phyloP scores from a whole-genome alignment of 75 land plant species.

The Sequoia sempervirens region DNA sequence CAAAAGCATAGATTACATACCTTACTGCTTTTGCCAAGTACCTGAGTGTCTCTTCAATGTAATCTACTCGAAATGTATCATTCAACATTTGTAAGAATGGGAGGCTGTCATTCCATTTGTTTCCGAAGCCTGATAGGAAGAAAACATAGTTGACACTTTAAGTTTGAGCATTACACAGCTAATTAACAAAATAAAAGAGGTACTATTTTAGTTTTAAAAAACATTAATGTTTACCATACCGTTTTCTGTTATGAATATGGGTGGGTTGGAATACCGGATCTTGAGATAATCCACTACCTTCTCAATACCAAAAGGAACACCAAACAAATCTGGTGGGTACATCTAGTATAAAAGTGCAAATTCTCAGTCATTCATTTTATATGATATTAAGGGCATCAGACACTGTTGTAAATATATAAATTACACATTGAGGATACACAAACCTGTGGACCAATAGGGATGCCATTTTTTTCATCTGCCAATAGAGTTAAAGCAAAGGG shows the following conservation, averaged over 20 bases:
- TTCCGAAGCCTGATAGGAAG: constrained; percentile 21
- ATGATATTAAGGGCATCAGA: too few species aligned
- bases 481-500: background rate
- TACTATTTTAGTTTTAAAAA: too few species aligned
- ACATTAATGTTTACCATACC: constrained; percentile 16
- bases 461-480: constrained; percentile 32
- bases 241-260: constrained; percentile 64
- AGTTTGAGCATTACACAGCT: background rate
- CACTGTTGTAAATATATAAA: too few species aligned
- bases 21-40: constrained; percentile 19
- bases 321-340: constrained; percentile 22
- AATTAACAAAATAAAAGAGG: too few species aligned
- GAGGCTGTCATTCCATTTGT: background rate
- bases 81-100: constrained; percentile 8
- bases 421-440: background rate
- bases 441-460: constrained; percentile 35
- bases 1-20: background rate
- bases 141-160: background rate
- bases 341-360: constrained; percentile 17
- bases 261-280: constrained; percentile 48
- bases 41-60: constrained; percentile 4
- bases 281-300: constrained; percentile 40
- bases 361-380: too few species aligned
- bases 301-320: constrained; percentile 41
- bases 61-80: constrained; percentile 16